Conservation (phyloP, 1,139 yeast genomes). For the Geotrichum candidum region DNA sequence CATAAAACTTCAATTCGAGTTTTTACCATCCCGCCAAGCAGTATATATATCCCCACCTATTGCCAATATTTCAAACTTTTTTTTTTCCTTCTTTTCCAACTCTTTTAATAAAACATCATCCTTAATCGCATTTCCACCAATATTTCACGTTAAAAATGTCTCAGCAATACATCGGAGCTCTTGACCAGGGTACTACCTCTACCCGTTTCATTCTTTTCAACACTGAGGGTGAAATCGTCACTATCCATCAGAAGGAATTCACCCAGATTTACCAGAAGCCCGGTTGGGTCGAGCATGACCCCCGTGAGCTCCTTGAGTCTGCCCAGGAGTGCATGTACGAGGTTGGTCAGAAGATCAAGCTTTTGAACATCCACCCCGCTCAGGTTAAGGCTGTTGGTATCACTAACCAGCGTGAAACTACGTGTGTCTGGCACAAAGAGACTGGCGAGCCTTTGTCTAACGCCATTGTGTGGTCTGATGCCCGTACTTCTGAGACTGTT, state of each 20-base stretch:
- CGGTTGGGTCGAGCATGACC: slow-evolving; percentile 91
- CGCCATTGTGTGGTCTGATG: slow-evolving; percentile 96
- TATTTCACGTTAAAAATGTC: slow-evolving; percentile 8
- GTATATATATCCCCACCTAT: background rate
- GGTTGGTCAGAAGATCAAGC: slow-evolving; percentile 33
- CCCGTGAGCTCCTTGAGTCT: slow-evolving; percentile 74
- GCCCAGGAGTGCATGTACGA: slow-evolving; percentile 42
- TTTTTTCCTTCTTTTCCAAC: background rate
- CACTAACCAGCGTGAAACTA: slow-evolving; percentile 94
- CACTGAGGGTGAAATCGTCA: slow-evolving; percentile 66
- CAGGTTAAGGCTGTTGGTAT: slow-evolving; percentile 55
- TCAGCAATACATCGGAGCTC: slow-evolving; percentile 40
- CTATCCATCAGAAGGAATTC: slow-evolving; percentile 82
- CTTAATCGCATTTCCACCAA: background rate
- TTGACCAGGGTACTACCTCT: slow-evolving; percentile 92
- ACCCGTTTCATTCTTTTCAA: slow-evolving; percentile 84
- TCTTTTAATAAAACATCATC: background rate
- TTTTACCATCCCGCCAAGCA: background rate
- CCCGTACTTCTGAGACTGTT: slow-evolving; percentile 74
- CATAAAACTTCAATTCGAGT: background rate
- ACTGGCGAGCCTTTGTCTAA: slow-evolving; percentile 80
- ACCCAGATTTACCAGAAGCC: slow-evolving; percentile 38
- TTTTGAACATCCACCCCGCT: slow-evolving; percentile 29
- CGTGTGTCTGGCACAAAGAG: slow-evolving; percentile 78
- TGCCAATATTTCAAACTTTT: background rate